phyloP scores from a whole-genome alignment of 371 early-diverging fungal genomes.

The Mortierella sp. region DNA sequence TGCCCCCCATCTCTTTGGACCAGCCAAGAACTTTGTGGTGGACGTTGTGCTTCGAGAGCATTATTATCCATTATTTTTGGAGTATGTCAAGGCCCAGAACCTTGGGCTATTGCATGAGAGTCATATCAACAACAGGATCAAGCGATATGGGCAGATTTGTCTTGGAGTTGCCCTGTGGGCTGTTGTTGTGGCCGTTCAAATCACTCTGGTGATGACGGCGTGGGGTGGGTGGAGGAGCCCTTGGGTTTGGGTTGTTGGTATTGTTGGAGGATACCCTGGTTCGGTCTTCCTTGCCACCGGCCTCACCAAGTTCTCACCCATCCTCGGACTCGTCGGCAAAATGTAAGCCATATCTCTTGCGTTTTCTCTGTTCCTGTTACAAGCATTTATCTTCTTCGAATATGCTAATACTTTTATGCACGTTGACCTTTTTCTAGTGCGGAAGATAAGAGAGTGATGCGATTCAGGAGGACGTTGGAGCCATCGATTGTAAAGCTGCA shows the following conservation, averaged over 20 bases:
- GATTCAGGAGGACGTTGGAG: constrained; percentile 15
- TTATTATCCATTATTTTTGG: constrained; percentile 46
- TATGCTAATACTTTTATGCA: neutral
- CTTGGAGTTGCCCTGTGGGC: constrained; percentile 30
- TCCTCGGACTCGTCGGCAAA: constrained; percentile 46
- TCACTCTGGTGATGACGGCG: constrained; percentile 33
- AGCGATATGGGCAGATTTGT: constrained; percentile 31
- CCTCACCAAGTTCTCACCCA: constrained; percentile 42
- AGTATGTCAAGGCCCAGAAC: constrained; percentile 40
- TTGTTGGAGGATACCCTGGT: constrained; percentile 39
- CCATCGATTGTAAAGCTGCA: constrained; percentile 15
- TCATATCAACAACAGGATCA: constrained; percentile 36
- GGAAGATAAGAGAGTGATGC: constrained; percentile 9
- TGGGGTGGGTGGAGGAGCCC: constrained; percentile 48
- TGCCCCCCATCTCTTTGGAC: constrained; percentile 47
- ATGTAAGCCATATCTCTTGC: constrained; percentile 24
- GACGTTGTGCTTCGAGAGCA: constrained; percentile 52
- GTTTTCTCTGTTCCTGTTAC: neutral
- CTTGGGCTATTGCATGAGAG: constrained; percentile 33
- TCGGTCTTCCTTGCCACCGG: constrained; percentile 49
- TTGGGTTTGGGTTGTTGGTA: constrained; percentile 48
- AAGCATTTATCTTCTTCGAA: neutral
- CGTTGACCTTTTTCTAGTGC: neutral
- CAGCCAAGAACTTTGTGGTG: constrained; percentile 53
- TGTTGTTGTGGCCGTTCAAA: constrained; percentile 31